A percentile compares a stretch with the other conserved stretches of the same genome.
Evolutionary conservation across 2,329 filamentous ascomycete genomes (phyloP).

Genomic region (Hypoxylon sp.): DNA sequence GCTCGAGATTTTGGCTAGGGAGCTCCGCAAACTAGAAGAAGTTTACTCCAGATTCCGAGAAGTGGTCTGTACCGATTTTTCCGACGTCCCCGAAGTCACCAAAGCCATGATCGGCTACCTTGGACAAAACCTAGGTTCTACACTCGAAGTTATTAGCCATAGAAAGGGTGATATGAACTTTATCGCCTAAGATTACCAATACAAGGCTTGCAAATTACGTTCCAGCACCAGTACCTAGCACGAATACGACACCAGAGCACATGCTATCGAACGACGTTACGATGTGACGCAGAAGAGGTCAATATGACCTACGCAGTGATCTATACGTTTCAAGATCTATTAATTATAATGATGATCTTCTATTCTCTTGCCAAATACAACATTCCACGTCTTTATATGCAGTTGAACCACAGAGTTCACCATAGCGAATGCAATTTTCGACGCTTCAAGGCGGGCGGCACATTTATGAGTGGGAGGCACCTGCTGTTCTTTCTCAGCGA

Average conservation of each 20-base stretch:
- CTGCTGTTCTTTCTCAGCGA: constrained; percentile 17
- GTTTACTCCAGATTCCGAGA: constrained; percentile 63
- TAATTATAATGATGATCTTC: constrained; percentile 31
- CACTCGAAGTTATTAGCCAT: constrained; percentile 60
- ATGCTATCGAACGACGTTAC: constrained; percentile 34
- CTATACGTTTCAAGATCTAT: constrained; percentile 35
- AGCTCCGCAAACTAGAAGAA: constrained; percentile 64
- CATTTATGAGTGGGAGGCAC: constrained; percentile 13
- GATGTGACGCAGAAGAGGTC: constrained; percentile 36
- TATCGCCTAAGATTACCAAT: constrained; percentile 27
- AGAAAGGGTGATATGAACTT: constrained; percentile 55
- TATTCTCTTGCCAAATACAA: constrained; percentile 12
- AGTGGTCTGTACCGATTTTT: constrained; percentile 57
- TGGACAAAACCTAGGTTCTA: constrained; percentile 60
- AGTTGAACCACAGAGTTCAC: constrained; percentile 11
- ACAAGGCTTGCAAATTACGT: constrained; percentile 8
- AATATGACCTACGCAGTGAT: constrained; percentile 25
- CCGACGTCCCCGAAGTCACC: constrained; percentile 61
- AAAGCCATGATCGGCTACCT: constrained; percentile 63
- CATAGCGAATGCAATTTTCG: constrained; percentile 30
- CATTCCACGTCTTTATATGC: constrained; percentile 10
- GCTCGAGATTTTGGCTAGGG: constrained; percentile 64
- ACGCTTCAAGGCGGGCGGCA: constrained; percentile 29
- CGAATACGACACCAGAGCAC: constrained; percentile 6
- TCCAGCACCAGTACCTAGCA: constrained; percentile 13